Evolutionary conservation across 1,284 basidiomycete species (phyloP), one percentile per base, ranked within the genome.

Genomic region (Ganoderma lucidum): DNA sequence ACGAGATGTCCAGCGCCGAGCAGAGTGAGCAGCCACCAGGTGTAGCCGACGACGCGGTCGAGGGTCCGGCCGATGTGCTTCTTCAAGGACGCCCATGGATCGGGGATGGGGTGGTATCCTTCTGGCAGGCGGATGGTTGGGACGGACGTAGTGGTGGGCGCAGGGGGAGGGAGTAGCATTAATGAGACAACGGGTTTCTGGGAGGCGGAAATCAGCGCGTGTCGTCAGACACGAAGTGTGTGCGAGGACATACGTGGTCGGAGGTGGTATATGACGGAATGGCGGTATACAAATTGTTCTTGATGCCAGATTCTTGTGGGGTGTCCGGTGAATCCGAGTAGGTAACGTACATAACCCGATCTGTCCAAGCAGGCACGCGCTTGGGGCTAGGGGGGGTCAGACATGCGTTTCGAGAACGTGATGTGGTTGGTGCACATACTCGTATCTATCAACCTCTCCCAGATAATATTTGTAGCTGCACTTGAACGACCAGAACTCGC

Each of bases 361-460:
- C 97, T 30, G 97, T 98, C 95, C 96, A 99, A 28, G 96, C 93
- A 0, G 97, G 97, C 6, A 87, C 85, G 8, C 97, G 90, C 77
- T 92, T 94, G 35, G 83, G 81, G 78, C 90, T 95, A 63, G 28
- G 28, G 15, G 14, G 67, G 61, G n/a, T 60, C 63, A 17, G 64
- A 63, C 23, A 8, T 6, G 42, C 23, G 19, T n/a, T 12, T n/a
- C 6, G 15, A 32, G 12, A 64, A 37, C 37, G 56, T 51, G 35
- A 19, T 23, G 12, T 28, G 35, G 37, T n/a, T 14, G 68, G 10
- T 32, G 42, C 10, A 81, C 86, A 70, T 65, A 95, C 94, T 87
- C 89, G 80, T 95, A 96, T 70, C 87, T 88, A 74, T 96, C 91
- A 12, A 94, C 88, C 75, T 93, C 86, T 9, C 95, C 95, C 5